Conservation (phyloP, 495 filamentous ascomycete species). For the Parathielavia appendiculata region DNA sequence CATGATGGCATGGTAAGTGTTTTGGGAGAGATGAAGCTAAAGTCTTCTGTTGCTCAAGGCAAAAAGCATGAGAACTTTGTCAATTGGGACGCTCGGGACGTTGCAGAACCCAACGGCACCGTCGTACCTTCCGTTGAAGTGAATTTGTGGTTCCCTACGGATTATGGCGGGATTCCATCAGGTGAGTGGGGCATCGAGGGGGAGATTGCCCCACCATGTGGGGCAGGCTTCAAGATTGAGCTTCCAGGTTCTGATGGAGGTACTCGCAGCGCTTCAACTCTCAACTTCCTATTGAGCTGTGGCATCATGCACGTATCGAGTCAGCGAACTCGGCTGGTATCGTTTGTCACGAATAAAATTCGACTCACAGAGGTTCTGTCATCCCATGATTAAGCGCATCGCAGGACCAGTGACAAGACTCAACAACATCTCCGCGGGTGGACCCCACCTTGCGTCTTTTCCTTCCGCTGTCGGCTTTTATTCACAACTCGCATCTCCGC, state of each 20-base stretch:
- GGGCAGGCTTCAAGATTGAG: not conserved
- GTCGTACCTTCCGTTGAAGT: too few species aligned
- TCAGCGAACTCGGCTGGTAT: not conserved
- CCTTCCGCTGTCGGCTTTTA: not conserved
- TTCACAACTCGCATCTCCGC: not conserved
- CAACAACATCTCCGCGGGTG: slow-evolving; percentile 2
- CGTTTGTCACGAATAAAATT: not conserved
- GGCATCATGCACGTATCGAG: not conserved
- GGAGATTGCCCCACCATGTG: slow-evolving; percentile 3
- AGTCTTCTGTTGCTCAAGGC: too few species aligned
- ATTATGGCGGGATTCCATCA: too few species aligned
- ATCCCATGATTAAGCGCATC: slow-evolving; percentile 12
- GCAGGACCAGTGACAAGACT: slow-evolving; percentile 1
- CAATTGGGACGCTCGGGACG: too few species aligned
- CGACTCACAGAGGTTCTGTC: not conserved
- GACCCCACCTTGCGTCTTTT: slow-evolving; percentile 11
- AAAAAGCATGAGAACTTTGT: too few species aligned
- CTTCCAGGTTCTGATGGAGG: not conserved
- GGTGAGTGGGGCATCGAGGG: too few species aligned
- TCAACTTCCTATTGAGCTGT: not conserved
- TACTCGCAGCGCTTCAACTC: too few species aligned
- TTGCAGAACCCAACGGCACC: too few species aligned
- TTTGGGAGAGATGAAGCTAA: too few species aligned
- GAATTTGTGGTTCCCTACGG: too few species aligned
- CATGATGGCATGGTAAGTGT: too few species aligned